Base-by-base conservation (phyloP, 257 asterid genomes). In the Solanum chiquidenum region DNA sequence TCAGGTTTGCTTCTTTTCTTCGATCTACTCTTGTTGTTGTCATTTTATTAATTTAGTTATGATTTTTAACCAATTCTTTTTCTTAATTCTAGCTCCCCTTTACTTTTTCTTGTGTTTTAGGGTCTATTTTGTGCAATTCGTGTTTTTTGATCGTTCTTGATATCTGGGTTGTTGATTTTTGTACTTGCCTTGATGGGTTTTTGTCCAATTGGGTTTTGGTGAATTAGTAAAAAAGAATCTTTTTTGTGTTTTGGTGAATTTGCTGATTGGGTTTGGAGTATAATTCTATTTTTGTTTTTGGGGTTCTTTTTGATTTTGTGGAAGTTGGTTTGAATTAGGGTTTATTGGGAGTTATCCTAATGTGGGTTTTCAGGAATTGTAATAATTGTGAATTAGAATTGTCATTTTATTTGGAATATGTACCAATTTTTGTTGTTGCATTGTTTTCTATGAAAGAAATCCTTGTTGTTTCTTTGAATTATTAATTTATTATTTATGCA, bases 1-100 rank as follows among this genome's bases (percentile, higher is more conserved):
- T 71, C 86, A 89, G 90, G 91, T 91, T 60, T 69, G 88, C 46
- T 62, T 40, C 80, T 82, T 68, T 23, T 49, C 25, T 33, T 77
- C 87, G 90, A 88, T 91, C 90, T 87, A 40, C 46, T 33, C 58
- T 44, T 69, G 38, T 46, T 6, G 38, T 84, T 87, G 72, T 73
- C 34, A 46, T 44, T 58, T 40, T 55, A 60, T 46, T 46, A 25
- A 68, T 42, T 60, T 42, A 34, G 33, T 86, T 71, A 68, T 42
- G 21, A 40, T 29, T 44, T 71, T 20, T 29, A 21, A 31, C 1
- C 5, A 16, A 25, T 42, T 44, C 33, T 2, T 14, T 27, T 10
- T 49, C 35, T 55, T 35, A 12, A 23, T 83, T 62, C 16, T n/a
- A 40, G 86, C 29, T 20, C 69, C 62, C 83, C n/a, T 20, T 85